Base-by-base conservation (phyloP, 1,139 yeast genomes). In the Blastobotrys apis region DNA sequence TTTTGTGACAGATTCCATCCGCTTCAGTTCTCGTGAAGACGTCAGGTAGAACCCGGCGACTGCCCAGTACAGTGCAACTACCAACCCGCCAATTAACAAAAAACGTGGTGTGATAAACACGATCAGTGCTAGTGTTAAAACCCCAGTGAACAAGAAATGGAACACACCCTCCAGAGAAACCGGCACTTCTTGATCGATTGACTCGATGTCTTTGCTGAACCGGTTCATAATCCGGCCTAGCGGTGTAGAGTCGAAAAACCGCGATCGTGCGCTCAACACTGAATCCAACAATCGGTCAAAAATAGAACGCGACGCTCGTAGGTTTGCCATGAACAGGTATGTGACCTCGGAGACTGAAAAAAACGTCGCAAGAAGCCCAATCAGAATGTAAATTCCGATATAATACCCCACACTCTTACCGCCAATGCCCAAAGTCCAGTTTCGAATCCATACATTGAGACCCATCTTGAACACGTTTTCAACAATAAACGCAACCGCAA, bases 181-280 rank as follows among this genome's bases (percentile, higher is more conserved):
- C 6, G 41, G 41, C 16, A 90, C 71, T 56, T 88, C 96, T 69
- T 88, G 97, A 66, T 92, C 98, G 49, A 88, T 78, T 13, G 92
- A 80, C 66, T 90, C 97, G 51, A 92, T 79, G 69, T 92, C 98
- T 64, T 88, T 90, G 16, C 97, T 88, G 62, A 94, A 92, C 63
- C 98, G 77, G 67, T 92, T 92, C 94, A 92, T 87, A 50, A 92
- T 86, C 65, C 97, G 81, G 26, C 98, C 98, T 56, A 84, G 75
- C 15, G 98, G 98, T 1, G 98, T 92, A 27, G 94, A 77, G 62
- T 92, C 98, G 63, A 88, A 92, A 66, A 92, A 92, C 57, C 97
- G 77, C 54, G 88, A 71, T 56, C 75, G 84, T 1, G 97, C 94
- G 51, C 81, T 76, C 56, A 66, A 64, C 35, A 88, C 81, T 16